A percentile compares a stretch with the other conserved stretches of the same genome.
Evolutionary conservation across 2,329 filamentous ascomycete species (phyloP).

Genomic region (Fusarium vanettenii): DNA sequence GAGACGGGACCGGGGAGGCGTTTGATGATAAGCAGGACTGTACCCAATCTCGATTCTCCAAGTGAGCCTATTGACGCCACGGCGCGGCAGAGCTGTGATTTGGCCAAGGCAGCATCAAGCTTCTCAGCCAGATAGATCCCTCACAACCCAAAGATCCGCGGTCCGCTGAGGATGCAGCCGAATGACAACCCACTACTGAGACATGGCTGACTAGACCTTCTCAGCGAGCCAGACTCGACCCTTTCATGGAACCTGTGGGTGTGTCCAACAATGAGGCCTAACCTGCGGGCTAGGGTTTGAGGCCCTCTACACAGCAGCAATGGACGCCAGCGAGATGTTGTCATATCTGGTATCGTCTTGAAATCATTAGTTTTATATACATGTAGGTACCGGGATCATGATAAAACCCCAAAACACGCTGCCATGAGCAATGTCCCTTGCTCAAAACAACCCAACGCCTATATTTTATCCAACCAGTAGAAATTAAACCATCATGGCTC

Average conservation of each 20-base stretch:
- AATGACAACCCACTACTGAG: not conserved
- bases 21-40: not conserved
- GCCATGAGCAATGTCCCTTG: not conserved
- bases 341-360: not conserved
- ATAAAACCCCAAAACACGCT: not conserved
- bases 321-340: not conserved
- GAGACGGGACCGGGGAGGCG: not conserved
- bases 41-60: not conserved
- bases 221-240: not conserved
- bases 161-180: not conserved
- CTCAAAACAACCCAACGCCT: not conserved
- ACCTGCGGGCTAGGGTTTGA: not conserved
- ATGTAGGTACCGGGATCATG: not conserved
- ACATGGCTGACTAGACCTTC: not conserved
- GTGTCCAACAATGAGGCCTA: not conserved
- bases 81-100: not conserved
- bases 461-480: not conserved
- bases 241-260: not conserved
- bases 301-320: not conserved
- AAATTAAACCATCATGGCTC: not conserved
- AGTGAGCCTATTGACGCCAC: not conserved
- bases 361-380: not conserved
- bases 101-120: not conserved
- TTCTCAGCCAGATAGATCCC: not conserved
- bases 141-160: not conserved